A percentile compares a stretch with the other conserved stretches of the same genome.
phyloP scores from a whole-genome alignment of 768 basidiomycete species.

The Tylopilus felleus region DNA sequence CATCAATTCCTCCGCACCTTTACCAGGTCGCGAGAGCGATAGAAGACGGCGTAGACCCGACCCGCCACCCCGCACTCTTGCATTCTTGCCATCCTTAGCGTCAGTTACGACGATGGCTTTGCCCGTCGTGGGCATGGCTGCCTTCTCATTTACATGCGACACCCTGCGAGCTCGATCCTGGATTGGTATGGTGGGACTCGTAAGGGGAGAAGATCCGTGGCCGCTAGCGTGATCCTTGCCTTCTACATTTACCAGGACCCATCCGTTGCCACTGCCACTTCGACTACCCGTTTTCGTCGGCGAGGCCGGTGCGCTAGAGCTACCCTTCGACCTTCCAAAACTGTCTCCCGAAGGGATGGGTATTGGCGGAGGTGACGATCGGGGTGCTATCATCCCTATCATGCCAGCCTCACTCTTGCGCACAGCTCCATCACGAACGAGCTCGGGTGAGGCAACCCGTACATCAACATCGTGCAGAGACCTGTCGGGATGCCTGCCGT shows the following conservation, averaged over 20 bases:
- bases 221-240: slow-evolving; percentile 33
- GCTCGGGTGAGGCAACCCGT: slow-evolving; percentile 52
- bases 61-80: slow-evolving; percentile 25
- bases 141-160: slow-evolving; percentile 26
- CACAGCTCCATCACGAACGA: slow-evolving; percentile 40
- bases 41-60: slow-evolving; percentile 33
- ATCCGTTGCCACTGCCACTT: slow-evolving; percentile 49
- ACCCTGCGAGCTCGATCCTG: slow-evolving; percentile 29
- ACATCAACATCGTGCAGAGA: slow-evolving; percentile 49
- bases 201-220: slow-evolving; percentile 22
- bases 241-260: slow-evolving; percentile 66
- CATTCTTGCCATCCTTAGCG: slow-evolving; percentile 42
- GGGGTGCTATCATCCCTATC: slow-evolving; percentile 46
- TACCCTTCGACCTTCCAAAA: slow-evolving; percentile 19
- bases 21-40: slow-evolving; percentile 31
- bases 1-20: slow-evolving; percentile 28
- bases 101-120: slow-evolving; percentile 64
- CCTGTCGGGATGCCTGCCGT: slow-evolving; percentile 29
- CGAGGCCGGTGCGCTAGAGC: slow-evolving; percentile 27
- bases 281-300: slow-evolving; percentile 33
- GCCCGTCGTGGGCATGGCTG: slow-evolving; percentile 46
- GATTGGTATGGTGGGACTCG: slow-evolving; percentile 27
- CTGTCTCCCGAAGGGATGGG: slow-evolving; percentile 29
- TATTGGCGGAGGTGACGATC: slow-evolving; percentile 23
- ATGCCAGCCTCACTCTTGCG: slow-evolving; percentile 65